These are phyloP conservation scores for Mallotus repandus DNA, from an alignment of 441 rosid genomes.

Conservation along the genomic window DNA sequence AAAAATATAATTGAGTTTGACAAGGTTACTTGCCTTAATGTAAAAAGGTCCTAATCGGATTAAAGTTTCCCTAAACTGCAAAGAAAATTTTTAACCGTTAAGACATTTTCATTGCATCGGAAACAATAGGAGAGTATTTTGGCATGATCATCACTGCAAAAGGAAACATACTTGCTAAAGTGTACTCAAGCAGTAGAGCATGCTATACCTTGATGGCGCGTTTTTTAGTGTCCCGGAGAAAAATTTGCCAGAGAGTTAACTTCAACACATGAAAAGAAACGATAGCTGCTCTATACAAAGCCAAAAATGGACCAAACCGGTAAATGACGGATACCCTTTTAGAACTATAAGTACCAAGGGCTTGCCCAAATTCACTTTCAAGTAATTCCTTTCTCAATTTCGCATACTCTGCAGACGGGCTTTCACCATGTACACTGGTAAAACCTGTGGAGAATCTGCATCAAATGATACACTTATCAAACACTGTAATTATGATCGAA, in stretches of 20 bases:
- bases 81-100: neutral
- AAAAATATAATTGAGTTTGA: neutral
- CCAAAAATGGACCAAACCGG: conserved; percentile 83
- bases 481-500: neutral
- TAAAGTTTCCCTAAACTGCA: conserved; percentile 91
- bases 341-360: conserved; percentile 70
- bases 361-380: conserved; percentile 83
- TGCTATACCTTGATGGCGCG: conserved; percentile 74
- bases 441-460: conserved; percentile 62
- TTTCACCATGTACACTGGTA: conserved; percentile 85
- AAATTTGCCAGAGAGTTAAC: conserved; percentile 74
- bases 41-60: conserved; percentile 93
- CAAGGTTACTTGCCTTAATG: conserved; percentile 61
- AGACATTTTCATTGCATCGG: too few species aligned
- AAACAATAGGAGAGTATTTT: too few species aligned
- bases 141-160: too few species aligned
- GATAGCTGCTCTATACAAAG: conserved; percentile 84
- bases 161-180: too few species aligned
- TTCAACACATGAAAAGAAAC: conserved; percentile 77
- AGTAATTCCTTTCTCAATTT: conserved; percentile 92
- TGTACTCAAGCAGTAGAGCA: too few species aligned
- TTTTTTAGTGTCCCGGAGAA: conserved; percentile 63
- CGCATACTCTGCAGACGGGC: conserved; percentile 87
- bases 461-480: conserved; percentile 15
- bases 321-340: conserved; percentile 57